phyloP scores from a whole-genome alignment of 176 grass and related monocot species.

The sorghum (Sorghum bicolor) region DNA sequence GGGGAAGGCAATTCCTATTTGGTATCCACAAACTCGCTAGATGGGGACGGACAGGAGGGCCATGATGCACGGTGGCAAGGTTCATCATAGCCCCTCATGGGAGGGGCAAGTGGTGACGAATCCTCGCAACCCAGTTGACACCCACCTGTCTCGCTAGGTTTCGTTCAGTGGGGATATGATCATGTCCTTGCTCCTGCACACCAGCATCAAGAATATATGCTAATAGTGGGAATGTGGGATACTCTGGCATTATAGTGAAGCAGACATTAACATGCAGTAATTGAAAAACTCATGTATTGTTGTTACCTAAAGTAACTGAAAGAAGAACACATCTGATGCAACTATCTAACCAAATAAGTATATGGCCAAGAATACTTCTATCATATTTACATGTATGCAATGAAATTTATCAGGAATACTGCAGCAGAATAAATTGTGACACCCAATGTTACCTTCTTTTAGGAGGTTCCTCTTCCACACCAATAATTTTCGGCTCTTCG shows the following conservation, averaged over 20 bases:
- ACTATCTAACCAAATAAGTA: background rate
- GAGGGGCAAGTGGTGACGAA: background rate
- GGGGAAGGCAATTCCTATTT: no score
- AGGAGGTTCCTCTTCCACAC: slow-evolving; percentile 47
- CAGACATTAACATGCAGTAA: background rate
- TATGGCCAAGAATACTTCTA: background rate
- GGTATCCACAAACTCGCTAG: background rate
- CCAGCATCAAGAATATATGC: slow-evolving; percentile 7
- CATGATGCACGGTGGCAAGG: background rate
- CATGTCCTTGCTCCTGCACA: background rate
- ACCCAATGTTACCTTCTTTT: slow-evolving; percentile 50
- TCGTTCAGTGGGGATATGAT: background rate
- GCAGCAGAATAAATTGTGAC: slow-evolving; percentile 7
- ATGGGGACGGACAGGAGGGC: background rate
- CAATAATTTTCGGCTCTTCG: slow-evolving; percentile 17
- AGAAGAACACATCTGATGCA: background rate
- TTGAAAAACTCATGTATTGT: background rate
- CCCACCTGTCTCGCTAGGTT: background rate
- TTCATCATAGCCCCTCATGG: background rate
- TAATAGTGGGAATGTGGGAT: background rate
- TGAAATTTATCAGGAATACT: background rate
- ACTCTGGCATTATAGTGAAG: background rate
- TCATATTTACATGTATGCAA: background rate
- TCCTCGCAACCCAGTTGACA: background rate
- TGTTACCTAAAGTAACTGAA: slow-evolving; percentile 15